Evolutionary conservation across 345 rosid genomes (phyloP), one percentile per base, ranked within the genome.

Genomic region (Combretum micranthum): DNA sequence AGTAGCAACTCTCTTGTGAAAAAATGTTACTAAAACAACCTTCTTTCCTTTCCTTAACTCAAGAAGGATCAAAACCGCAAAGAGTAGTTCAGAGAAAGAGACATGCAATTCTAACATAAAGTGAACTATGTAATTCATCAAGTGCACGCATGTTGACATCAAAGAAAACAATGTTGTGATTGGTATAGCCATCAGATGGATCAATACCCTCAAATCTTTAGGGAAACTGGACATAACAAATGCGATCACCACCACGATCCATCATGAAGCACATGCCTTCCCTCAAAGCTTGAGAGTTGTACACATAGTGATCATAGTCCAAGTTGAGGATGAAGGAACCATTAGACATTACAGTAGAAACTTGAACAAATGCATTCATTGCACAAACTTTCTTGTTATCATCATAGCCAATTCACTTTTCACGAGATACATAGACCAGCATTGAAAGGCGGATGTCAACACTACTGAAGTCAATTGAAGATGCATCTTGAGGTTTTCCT

Each of bases 311-410:
- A n/a, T n/a, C n/a, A n/a, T n/a, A n/a, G n/a, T n/a, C n/a, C n/a
- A n/a, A n/a, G n/a, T n/a, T n/a, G n/a, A n/a, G n/a, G n/a, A n/a
- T n/a, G n/a, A n/a, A n/a, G n/a, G n/a, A n/a, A n/a, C n/a, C n/a
- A n/a, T n/a, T n/a, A n/a, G n/a, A n/a, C n/a, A n/a, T n/a, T n/a
- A n/a, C n/a, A 4, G 72, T 63, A 0, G 67, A 68, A 56, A 59
- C 67, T 10, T 64, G 56, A 18, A 71, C 64, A 17, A 66, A 59
- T 22, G 64, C 71, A 54, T 71, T 71, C 71, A 71, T 71, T 25
- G 70, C 75, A 19, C 75, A 67, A 0, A 64, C 75, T 20, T 71
- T 71, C 63, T 66, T 62, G 64, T 71, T 71, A 56, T 71, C 68
- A 59, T 66, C 62, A 50, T 66, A 63, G 45, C 71, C 64, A 2